Base-by-base conservation (phyloP, 208 protist genomes). In the Leishmania turanica region DNA sequence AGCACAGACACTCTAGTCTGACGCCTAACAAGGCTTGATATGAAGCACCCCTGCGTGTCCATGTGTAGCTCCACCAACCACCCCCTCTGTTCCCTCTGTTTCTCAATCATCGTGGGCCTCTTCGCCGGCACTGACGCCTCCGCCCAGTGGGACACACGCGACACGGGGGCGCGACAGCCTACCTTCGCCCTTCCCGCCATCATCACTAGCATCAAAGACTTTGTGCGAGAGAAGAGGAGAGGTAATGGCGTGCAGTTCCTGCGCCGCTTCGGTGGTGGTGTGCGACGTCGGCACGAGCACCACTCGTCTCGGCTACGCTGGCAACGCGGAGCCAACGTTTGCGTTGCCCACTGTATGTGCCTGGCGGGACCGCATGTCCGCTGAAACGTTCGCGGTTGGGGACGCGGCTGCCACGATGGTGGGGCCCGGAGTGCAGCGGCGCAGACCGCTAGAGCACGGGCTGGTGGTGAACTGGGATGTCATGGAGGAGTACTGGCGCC, bases 251-350 rank as follows among this genome's bases (percentile, higher is more conserved):
- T 72, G 66, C 42, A 49, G 66, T 6, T 51, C 42, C 66, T 51
- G 42, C 24, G 34, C 66, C 40, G 8, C 42, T 49, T 98, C 99
- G 3, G 96, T 99, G 13, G 93, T 99, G 60, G 98, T 99, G n/a
- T 99, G 99, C 76, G 99, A 99, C 89, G 99, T 99, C 90, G 99
- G 99, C 80, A 99, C 99, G 8, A 98, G 98, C 78, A 99, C 99
- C 89, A 99, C 99, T 24, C 99, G 99, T 88, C 99, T 99, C 91
- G 99, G 99, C 34, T 99, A 99, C 90, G 98, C 99, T 37, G 98
- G 98, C 62, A 99, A 99, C 84, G 80, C 78, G 49, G 94, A 98
- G 78, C 99, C 99, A 0, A 91, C 84, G 2, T 99, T 94, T 86
- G 98, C 99, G 53, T 92, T 99, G 42, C 99, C 99, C 58, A 96